These are phyloP conservation scores for Boletus pseudo-olivaceus DNA, from an alignment of 768 basidiomycete species.

Conservation along the genomic window DNA sequence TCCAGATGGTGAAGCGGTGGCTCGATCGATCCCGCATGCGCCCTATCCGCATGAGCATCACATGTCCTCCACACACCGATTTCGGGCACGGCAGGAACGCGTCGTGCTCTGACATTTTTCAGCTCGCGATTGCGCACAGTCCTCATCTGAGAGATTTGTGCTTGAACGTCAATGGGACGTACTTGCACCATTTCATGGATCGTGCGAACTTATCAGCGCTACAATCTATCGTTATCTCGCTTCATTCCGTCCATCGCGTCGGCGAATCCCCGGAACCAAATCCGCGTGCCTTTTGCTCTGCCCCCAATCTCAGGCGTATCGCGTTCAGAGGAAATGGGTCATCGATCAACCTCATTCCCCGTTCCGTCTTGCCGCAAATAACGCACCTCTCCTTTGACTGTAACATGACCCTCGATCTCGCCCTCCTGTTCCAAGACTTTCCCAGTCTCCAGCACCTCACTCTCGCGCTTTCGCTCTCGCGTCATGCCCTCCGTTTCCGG, in stretches of 20 bases:
- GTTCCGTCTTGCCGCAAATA: slow-evolving; percentile 13
- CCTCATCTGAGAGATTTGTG: slow-evolving; percentile 15
- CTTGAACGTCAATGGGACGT: slow-evolving; percentile 16
- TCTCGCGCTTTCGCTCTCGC: slow-evolving; percentile 11
- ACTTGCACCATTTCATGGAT: slow-evolving; percentile 20
- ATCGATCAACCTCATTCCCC: slow-evolving; percentile 16
- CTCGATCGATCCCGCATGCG: slow-evolving; percentile 19
- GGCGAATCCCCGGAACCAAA: slow-evolving; percentile 1
- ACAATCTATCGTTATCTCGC: slow-evolving; percentile 15
- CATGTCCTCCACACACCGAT: slow-evolving; percentile 15
- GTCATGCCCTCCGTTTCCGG: slow-evolving; percentile 10
- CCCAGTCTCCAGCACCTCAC: slow-evolving; percentile 13
- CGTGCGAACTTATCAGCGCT: slow-evolving; percentile 9
- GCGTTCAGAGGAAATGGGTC: slow-evolving; percentile 12
- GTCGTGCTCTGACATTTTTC: slow-evolving; percentile 18
- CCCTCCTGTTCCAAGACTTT: slow-evolving; percentile 18
- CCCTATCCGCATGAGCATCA: slow-evolving; percentile 22
- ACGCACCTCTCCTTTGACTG: slow-evolving; percentile 25
- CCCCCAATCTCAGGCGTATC: slow-evolving; percentile 18
- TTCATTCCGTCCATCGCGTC: slow-evolving; percentile 6
- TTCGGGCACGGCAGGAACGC: slow-evolving; percentile 7
- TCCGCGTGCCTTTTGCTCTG: neutral
- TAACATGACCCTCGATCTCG: slow-evolving; percentile 16
- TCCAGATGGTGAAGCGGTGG: slow-evolving; percentile 26
- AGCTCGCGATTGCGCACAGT: slow-evolving; percentile 20